Evolutionary conservation across 129 eudicot genomes (phyloP), one percentile per base, ranked within the genome.

Genomic region (Chrysanthemum lavandulifolium): DNA sequence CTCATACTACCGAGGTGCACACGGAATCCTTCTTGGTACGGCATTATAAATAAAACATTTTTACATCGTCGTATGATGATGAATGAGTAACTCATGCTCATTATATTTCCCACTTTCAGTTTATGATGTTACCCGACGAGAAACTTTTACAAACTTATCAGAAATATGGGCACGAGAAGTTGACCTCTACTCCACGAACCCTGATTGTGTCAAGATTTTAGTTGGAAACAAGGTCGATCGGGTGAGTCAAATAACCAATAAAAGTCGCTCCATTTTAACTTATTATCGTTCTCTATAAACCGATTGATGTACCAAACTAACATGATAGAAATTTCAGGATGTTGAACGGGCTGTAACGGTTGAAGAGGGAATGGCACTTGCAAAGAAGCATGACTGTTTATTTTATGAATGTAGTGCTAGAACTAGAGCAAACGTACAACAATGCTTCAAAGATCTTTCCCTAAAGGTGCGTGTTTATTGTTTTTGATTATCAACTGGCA

Each of bases 1-100:
- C 78, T 92, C 97, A 7, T 92, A 92, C 76, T 92, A 88, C 78
- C 78, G 97, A 85, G 96, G 94, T 21, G 96, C 97, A 57, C 97
- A 92, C 75, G 97, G 97, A 18, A 84, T 92, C 36, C 76, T 92
- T 76, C 91, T 92, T 10, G 97, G 97, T 92, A 89, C 27, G 83
- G 25, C 29, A 36, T 23, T 11, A 51, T 12, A 4, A 56, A 69
- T 15, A 55, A 73, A 7, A 53, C 63, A 16, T 10, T 5, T 60
- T 48, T 31, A 57, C 9, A 18, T 10, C 9, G 1, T 47, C 31
- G 1, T 16, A 58, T 12, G 43, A 49, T 76, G 70, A 76, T 67
- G 67, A 60, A 16, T 43, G 68, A 27, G 45, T 49, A 55, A 51
- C 53, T 64, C 4, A 60, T 68, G 55, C 40, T 50, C 0, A n/a